A percentile compares a stretch with the other conserved stretches of the same genome.
phyloP scores from a whole-genome alignment of 129 eudicot species.

The Pittosporum tobira region DNA sequence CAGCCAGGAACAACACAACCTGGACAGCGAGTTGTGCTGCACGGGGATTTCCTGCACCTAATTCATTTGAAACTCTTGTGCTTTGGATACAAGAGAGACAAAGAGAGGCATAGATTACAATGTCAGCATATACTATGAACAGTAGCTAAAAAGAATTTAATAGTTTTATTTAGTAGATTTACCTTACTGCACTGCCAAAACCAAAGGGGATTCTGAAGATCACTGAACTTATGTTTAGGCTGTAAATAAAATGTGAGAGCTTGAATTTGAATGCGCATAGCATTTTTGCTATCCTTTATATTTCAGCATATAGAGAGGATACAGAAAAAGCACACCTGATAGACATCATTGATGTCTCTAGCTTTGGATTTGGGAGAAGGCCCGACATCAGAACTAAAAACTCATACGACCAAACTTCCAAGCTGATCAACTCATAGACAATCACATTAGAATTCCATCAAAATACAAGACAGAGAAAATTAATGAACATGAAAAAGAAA shows the following conservation, averaged over 20 bases:
- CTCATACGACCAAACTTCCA: slow-evolving; percentile 35
- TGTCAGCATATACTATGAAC: too few species aligned
- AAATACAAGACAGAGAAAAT: too few species aligned
- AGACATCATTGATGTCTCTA: slow-evolving; percentile 22
- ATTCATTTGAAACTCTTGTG: slow-evolving; percentile 7
- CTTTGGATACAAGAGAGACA: too few species aligned
- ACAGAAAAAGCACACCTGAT: slow-evolving; percentile 7
- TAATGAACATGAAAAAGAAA: too few species aligned
- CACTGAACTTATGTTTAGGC: slow-evolving; percentile 36
- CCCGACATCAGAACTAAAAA: slow-evolving; percentile 20
- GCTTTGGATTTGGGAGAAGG: slow-evolving; percentile 17
- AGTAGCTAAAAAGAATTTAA: not conserved
- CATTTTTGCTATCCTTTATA: too few species aligned
- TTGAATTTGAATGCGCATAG: too few species aligned
- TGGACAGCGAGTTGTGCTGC: slow-evolving; percentile 19
- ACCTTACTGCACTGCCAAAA: slow-evolving; percentile 53
- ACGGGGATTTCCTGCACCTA: slow-evolving; percentile 26
- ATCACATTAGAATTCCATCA: too few species aligned
- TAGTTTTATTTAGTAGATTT: too few species aligned
- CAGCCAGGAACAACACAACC: slow-evolving; percentile 19
- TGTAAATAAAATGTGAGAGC: slow-evolving; percentile 10
- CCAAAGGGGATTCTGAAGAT: slow-evolving; percentile 43
- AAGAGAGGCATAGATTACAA: not conserved
- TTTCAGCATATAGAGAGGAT: not conserved
- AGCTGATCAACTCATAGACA: too few species aligned